Conservation (phyloP, 345 rosid genomes). For the Geranium rotundifolium region DNA sequence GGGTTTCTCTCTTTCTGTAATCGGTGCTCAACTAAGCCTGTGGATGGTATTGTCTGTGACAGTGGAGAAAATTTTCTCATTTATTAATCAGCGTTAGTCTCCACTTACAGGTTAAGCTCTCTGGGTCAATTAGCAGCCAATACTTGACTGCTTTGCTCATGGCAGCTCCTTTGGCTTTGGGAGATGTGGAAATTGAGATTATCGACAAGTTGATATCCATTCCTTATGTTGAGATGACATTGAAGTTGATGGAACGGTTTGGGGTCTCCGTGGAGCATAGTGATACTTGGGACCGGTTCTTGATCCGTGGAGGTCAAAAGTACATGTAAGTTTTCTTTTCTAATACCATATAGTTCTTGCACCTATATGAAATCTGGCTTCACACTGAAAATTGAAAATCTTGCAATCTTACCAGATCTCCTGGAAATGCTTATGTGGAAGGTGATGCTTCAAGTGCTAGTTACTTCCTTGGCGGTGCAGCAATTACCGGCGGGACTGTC, state of each 20-base stretch:
- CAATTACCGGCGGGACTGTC: constrained; percentile 85
- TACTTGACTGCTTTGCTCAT: constrained; percentile 93
- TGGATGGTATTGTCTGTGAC: neutral
- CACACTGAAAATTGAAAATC: constrained; percentile 1
- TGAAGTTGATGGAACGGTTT: constrained; percentile 87
- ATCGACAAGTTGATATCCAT: constrained; percentile 76
- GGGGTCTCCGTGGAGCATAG: constrained; percentile 68
- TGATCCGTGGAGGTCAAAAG: constrained; percentile 72
- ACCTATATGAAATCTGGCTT: neutral
- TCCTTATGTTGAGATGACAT: constrained; percentile 96
- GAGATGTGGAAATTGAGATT: constrained; percentile 85
- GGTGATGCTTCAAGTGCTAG: constrained; percentile 99
- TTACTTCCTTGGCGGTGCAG: constrained; percentile 95
- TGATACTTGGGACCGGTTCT: constrained; percentile 79
- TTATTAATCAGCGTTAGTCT: constrained; percentile 8
- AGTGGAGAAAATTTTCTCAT: constrained; percentile 1
- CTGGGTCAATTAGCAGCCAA: constrained; percentile 91
- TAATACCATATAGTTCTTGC: too few relatives aligned
- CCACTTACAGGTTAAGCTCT: constrained; percentile 72
- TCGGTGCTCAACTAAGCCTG: neutral
- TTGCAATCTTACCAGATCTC: constrained; percentile 52
- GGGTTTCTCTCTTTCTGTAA: neutral
- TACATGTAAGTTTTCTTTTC: constrained; percentile 47
- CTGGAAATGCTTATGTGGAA: constrained; percentile 85
- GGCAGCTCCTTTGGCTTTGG: constrained; percentile 94